Evolutionary conservation across 352 stramenopile genomes (phyloP).

Genomic region (Lagenidium giganteum): DNA sequence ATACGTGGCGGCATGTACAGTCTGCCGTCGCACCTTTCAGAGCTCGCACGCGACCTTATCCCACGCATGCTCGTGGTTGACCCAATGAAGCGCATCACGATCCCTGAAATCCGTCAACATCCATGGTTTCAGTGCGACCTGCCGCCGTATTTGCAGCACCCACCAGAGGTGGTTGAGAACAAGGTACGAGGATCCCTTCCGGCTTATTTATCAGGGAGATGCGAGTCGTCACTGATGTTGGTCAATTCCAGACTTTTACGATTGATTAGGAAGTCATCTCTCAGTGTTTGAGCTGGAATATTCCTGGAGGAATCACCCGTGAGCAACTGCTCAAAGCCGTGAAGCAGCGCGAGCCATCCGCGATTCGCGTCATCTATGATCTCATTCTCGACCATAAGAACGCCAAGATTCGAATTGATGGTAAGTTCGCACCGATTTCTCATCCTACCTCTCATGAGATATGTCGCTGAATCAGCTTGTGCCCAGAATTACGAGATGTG

Average conservation of each 20-base stretch:
- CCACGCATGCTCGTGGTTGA: conserved; percentile 98
- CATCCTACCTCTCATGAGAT: not conserved
- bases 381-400: conserved; percentile 98
- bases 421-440: conserved; percentile 28
- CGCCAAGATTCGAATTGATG: conserved; percentile 90
- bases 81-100: conserved; percentile 99
- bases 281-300: conserved; percentile 54
- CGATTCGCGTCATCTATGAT: conserved; percentile 95
- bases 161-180: conserved; percentile 95
- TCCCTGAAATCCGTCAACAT: conserved; percentile 97
- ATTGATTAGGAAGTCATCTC: conserved; percentile 73
- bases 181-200: conserved; percentile 56
- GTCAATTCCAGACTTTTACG: conserved; percentile 51
- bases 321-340: conserved; percentile 58
- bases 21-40: conserved; percentile 94
- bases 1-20: conserved; percentile 98
- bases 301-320: conserved; percentile 33
- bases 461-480: conserved; percentile 3
- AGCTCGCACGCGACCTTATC: conserved; percentile 96
- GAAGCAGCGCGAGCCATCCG: conserved; percentile 50
- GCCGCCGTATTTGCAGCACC: conserved; percentile 95
- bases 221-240: not conserved
- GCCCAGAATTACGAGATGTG: conserved; percentile 65
- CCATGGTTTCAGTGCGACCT: conserved; percentile 98
- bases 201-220: not conserved